Conservation (phyloP, 306 rosid genomes). For the Ochetophila trinervis region DNA sequence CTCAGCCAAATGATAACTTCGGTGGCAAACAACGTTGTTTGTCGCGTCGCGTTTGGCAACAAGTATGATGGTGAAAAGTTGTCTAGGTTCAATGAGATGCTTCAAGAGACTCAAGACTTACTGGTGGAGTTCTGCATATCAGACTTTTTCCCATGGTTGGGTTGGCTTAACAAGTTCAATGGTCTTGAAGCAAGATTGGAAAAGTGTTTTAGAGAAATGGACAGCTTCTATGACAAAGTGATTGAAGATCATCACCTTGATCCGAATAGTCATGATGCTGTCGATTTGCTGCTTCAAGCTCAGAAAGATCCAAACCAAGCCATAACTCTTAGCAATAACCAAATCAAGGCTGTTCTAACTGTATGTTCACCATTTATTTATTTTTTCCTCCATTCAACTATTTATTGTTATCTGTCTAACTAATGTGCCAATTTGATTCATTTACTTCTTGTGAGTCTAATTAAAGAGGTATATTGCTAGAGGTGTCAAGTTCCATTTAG, state of each 20-base stretch:
- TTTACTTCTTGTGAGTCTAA: too few species aligned
- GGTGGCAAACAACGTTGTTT: constrained; percentile 19
- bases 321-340: constrained; percentile 13
- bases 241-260: constrained; percentile 43
- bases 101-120: constrained; percentile 12
- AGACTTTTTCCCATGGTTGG: constrained; percentile 22
- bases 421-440: too few species aligned
- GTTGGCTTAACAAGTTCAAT: constrained; percentile 31
- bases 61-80: constrained; percentile 12
- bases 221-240: constrained; percentile 33
- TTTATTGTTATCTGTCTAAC: too few species aligned
- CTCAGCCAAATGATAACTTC: constrained; percentile 14
- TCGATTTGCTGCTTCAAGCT: constrained; percentile 37
- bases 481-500: too few species aligned
- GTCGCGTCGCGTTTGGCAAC: constrained; percentile 22
- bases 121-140: constrained; percentile 16
- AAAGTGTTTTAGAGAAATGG: constrained; percentile 32
- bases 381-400: neutral
- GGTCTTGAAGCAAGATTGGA: constrained; percentile 31
- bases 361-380: constrained; percentile 7
- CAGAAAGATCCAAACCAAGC: constrained; percentile 35
- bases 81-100: neutral
- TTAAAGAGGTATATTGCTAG: too few species aligned
- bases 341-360: constrained; percentile 32
- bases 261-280: constrained; percentile 28